phyloP scores from a whole-genome alignment of 208 protist species.

The Jaenimonas drosophilae region DNA sequence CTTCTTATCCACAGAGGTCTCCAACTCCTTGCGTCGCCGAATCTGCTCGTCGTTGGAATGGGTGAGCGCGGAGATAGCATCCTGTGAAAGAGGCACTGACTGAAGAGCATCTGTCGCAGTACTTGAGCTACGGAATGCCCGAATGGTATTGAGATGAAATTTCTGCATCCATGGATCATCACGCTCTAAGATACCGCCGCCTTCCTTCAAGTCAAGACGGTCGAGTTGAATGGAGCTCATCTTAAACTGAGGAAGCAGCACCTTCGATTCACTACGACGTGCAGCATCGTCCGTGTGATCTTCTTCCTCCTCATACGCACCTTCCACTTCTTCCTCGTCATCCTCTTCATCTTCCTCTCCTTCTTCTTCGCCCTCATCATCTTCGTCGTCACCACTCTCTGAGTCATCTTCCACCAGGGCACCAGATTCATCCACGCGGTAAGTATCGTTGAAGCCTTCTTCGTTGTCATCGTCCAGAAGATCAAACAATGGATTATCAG shows the following conservation, averaged over 20 bases:
- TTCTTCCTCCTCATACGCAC: constrained; percentile 9
- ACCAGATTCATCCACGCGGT: background rate
- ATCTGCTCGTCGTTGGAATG: constrained; percentile 20
- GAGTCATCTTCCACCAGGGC: constrained; percentile 9
- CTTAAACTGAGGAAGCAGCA: constrained; percentile 16
- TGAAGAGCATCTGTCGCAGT: constrained; percentile 13
- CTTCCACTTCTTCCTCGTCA: constrained; percentile 10
- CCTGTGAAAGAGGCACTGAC: constrained; percentile 14
- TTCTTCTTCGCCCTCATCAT: constrained; percentile 14
- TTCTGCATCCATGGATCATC: constrained; percentile 35
- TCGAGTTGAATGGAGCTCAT: background rate
- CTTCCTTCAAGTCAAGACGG: background rate
- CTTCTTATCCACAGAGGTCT: too few species aligned
- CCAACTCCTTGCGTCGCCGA: too few species aligned
- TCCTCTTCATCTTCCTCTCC: constrained; percentile 19
- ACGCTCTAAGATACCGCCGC: constrained; percentile 8
- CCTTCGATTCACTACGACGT: background rate
- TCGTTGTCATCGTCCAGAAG: constrained; percentile 15
- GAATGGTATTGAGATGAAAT: constrained; percentile 51
- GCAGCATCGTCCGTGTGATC: constrained; percentile 7
- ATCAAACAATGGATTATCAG: constrained; percentile 3
- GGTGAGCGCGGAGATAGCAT: constrained; percentile 14
- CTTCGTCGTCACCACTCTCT: constrained; percentile 11
- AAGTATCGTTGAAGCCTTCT: constrained; percentile 1
- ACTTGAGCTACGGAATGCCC: constrained; percentile 30